Evolutionary conservation across 2,329 filamentous ascomycete species (phyloP), one percentile per base, ranked within the genome.

Genomic region (Rasamsonia emersonii): DNA sequence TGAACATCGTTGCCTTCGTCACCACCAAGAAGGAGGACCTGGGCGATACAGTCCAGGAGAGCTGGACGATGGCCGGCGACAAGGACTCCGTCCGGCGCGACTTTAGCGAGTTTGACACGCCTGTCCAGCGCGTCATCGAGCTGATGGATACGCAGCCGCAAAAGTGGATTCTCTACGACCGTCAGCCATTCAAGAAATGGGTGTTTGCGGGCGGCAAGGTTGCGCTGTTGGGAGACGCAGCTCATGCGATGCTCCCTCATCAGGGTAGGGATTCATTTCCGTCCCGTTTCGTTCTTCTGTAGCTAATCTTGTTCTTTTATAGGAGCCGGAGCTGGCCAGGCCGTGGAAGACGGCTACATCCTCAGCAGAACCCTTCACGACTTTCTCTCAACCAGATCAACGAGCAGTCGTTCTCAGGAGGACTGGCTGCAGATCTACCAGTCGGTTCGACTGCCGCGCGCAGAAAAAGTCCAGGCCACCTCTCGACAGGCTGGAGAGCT

Each of bases 1-100:
- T 62, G 16, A 60, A 59, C 36, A 45, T 60, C 23, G 56, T 61
- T 4, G 56, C 47, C 1, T 60, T 59, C 30, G 47, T 55, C 2
- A 50, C 49, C n/a, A 51, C 50, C 23, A 37, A 42, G 5, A 47
- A 53, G 33, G 47, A 51, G n/a, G 45, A 53, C n/a, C 33, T 56
- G 4, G 44, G 35, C 9, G 53, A 56, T 29, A 39, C 54, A n/a
- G n/a, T n/a, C 9, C 43, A 47, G 30, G 58, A 62, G 39, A 57
- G 51, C 36, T 61, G 57, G 58, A 56, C 51, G 4, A 41, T 37
- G 13, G 42, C 46, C 2, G 54, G 49, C 18, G 40, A 52, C 14
- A 39, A 35, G 25, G 35, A 42, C 19, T 47, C 54, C 9, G 42
- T 53, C 6, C 31, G 33, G 9, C 20, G 33, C 23, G 40, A 32